Evolutionary conservation across 148 eudicot species (phyloP).

Genomic region (Silene latifolia): DNA sequence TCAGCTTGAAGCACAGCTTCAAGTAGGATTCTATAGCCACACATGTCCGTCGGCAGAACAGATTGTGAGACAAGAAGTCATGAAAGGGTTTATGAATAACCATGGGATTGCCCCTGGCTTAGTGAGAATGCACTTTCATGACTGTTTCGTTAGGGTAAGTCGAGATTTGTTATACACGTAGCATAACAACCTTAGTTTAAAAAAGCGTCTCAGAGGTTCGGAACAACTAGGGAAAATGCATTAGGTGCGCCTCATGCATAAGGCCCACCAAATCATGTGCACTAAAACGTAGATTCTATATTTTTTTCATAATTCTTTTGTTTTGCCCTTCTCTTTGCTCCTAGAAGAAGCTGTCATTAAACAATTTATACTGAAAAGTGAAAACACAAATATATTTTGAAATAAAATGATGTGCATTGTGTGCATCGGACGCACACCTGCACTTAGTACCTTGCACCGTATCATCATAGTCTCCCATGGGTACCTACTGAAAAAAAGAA

Average conservation of each 20-base stretch:
- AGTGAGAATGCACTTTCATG: conserved; percentile 61
- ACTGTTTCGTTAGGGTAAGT: conserved; percentile 61
- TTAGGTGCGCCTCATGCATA: not conserved
- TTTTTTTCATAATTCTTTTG: no score
- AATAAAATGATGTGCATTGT: no score
- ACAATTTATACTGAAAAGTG: no score
- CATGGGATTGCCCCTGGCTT: conserved; percentile 53
- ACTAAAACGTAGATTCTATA: no score
- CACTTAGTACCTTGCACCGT: no score
- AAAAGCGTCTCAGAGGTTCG: not conserved
- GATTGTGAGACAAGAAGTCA: conserved; percentile 44
- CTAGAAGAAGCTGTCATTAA: no score
- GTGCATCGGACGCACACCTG: no score
- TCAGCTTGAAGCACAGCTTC: conserved; percentile 46
- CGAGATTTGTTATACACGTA: not conserved
- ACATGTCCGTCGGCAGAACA: conserved; percentile 41
- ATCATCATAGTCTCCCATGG: no score
- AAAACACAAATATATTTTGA: no score
- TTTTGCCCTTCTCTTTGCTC: no score
- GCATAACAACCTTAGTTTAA: not conserved
- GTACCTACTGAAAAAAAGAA: no score
- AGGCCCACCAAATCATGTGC: not conserved
- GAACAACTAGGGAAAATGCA: not conserved
- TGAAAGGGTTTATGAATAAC: conserved; percentile 28
- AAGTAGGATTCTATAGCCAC: conserved; percentile 37